These are phyloP conservation scores for Podosphaera fusca DNA, from an alignment of 2,329 filamentous ascomycete genomes.

Conservation along the genomic window DNA sequence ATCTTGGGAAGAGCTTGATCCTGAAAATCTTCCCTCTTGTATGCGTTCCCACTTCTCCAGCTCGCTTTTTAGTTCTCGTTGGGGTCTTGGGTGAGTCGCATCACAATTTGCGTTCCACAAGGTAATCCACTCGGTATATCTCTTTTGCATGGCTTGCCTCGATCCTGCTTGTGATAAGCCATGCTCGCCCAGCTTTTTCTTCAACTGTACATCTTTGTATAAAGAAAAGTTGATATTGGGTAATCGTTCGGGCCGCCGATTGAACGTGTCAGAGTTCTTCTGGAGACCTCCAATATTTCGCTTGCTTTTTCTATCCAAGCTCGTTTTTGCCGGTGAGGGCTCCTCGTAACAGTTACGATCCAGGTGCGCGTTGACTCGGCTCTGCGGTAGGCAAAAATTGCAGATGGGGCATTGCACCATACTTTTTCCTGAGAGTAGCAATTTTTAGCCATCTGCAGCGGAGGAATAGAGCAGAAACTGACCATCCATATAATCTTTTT, in stretches of 20 bases:
- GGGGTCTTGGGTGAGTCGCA: constrained; percentile 46
- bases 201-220: constrained; percentile 54
- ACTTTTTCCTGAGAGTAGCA: constrained; percentile 21
- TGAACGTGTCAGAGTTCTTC: constrained; percentile 9
- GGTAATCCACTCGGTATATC: constrained; percentile 85
- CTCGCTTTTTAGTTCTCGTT: constrained; percentile 51
- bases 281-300: constrained; percentile 1
- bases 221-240: constrained; percentile 70
- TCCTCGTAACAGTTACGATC: constrained; percentile 25
- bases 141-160: constrained; percentile 45
- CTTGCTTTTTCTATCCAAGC: neutral
- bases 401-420: constrained; percentile 73
- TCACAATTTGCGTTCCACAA: constrained; percentile 97
- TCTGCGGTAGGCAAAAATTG: constrained; percentile 48
- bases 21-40: constrained; percentile 37
- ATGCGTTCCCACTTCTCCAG: constrained; percentile 72
- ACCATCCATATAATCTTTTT: constrained; percentile 13
- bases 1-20: constrained; percentile 13
- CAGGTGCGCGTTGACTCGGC: constrained; percentile 57
- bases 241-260: constrained; percentile 20
- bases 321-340: neutral
- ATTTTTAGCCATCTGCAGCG: constrained; percentile 1
- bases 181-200: constrained; percentile 60
- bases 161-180: constrained; percentile 51
- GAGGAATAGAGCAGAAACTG: neutral